Percentiles rank a stretch among this genome's conserved stretches.
phyloP scores from a whole-genome alignment of 2,329 filamentous ascomycete genomes.

The Clarireedia hainanense region DNA sequence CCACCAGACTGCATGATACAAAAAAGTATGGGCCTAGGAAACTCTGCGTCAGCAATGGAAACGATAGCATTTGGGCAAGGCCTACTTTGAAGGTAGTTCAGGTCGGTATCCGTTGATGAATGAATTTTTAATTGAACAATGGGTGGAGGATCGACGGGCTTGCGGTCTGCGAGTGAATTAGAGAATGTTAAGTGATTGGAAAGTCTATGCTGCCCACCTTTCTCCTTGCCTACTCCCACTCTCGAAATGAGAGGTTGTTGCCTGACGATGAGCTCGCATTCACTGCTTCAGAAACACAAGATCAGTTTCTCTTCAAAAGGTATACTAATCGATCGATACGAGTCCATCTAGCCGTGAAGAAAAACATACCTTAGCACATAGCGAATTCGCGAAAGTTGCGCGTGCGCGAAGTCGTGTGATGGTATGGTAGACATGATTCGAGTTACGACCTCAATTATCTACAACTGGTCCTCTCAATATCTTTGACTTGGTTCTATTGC shows the following conservation, averaged over 20 bases:
- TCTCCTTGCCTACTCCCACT: constrained; percentile 66
- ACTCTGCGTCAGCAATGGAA: constrained; percentile 9
- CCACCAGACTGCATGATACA: constrained; percentile 37
- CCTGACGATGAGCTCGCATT: constrained; percentile 50
- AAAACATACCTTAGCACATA: constrained; percentile 19
- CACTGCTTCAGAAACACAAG: constrained; percentile 35
- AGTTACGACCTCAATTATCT: constrained; percentile 1
- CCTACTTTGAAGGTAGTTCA: constrained; percentile 51
- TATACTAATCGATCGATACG: neutral
- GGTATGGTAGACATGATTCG: constrained; percentile 15
- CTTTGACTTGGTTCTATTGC: neutral
- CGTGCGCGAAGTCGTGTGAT: constrained; percentile 23
- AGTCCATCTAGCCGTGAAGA: neutral
- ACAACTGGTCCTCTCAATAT: constrained; percentile 6
- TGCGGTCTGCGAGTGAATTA: constrained; percentile 50
- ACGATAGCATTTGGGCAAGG: neutral
- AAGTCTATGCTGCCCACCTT: constrained; percentile 41
- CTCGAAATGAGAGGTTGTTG: constrained; percentile 62
- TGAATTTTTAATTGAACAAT: constrained; percentile 62
- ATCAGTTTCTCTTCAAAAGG: constrained; percentile 21
- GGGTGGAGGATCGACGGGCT: constrained; percentile 81
- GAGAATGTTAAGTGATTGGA: neutral
- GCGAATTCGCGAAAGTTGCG: constrained; percentile 17
- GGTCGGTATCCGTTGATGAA: constrained; percentile 35
- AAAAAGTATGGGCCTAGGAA: constrained; percentile 41